Conservation (phyloP, 2,329 filamentous ascomycete species). For the Fusarium sp. region DNA sequence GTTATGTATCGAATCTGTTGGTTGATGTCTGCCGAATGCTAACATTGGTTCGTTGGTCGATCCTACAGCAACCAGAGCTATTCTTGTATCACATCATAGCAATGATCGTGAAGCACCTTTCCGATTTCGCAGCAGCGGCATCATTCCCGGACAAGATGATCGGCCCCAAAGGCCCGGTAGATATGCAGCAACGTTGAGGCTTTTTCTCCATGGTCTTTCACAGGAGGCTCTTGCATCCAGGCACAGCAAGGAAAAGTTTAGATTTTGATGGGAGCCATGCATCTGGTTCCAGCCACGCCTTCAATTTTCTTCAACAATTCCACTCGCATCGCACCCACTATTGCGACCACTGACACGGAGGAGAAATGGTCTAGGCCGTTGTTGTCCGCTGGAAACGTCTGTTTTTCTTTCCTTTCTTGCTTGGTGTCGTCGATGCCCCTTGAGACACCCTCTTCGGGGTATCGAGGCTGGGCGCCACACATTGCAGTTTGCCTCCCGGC, state of each 20-base stretch:
- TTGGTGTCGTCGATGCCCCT: conserved; percentile 12
- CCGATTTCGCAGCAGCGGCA: conserved; percentile 33
- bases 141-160: conserved; percentile 23
- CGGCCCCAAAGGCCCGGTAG: conserved; percentile 13
- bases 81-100: not conserved
- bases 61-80: not conserved
- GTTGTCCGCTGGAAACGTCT: conserved; percentile 16
- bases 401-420: conserved; percentile 7
- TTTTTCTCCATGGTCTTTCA: conserved; percentile 16
- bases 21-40: conserved; percentile 10
- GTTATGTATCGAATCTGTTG: not conserved
- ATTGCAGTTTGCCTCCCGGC: conserved; percentile 43
- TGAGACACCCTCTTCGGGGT: conserved; percentile 24
- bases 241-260: conserved; percentile 7
- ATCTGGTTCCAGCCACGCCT: conserved; percentile 9
- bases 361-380: conserved; percentile 28
- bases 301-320: conserved; percentile 8
- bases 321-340: conserved; percentile 10
- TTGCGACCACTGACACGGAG: conserved; percentile 2
- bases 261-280: conserved; percentile 14
- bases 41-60: conserved; percentile 14
- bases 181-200: conserved; percentile 42
- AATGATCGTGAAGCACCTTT: conserved; percentile 13
- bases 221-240: conserved; percentile 17
- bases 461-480: conserved; percentile 42